Evolutionary conservation across 176 grass and related monocot species (phyloP).

Genomic region (Musa itinerans): DNA sequence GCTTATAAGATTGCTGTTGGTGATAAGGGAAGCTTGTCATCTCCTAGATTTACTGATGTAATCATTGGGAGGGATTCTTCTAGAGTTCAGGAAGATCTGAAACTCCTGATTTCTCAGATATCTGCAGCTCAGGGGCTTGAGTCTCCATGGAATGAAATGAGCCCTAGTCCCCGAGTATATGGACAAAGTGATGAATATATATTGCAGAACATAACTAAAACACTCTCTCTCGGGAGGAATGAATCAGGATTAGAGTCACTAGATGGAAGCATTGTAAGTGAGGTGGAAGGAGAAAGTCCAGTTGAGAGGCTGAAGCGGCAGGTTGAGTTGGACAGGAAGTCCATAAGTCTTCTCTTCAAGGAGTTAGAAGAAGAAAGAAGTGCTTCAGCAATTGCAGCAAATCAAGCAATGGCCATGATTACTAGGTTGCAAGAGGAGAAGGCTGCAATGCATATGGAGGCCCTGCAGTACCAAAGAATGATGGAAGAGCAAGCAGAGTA

Average conservation of each 20-base stretch:
- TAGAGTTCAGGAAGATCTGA: slow-evolving; percentile 64
- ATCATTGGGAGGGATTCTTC: slow-evolving; percentile 58
- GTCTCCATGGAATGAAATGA: slow-evolving; percentile 40
- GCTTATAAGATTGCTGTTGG: slow-evolving; percentile 60
- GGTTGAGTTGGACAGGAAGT: slow-evolving; percentile 50
- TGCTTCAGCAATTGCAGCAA: slow-evolving; percentile 64
- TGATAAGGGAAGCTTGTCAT: slow-evolving; percentile 36
- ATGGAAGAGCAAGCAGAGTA: slow-evolving; percentile 88
- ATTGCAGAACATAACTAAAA: slow-evolving; percentile 68
- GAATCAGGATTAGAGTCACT: slow-evolving; percentile 64
- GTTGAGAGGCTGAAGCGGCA: slow-evolving; percentile 51
- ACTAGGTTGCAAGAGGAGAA: slow-evolving; percentile 92
- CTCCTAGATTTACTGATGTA: slow-evolving; percentile 57
- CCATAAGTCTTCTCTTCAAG: slow-evolving; percentile 62
- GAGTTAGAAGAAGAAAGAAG: slow-evolving; percentile 87
- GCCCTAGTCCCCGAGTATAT: slow-evolving; percentile 56
- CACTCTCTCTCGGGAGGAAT: slow-evolving; percentile 66
- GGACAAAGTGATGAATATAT: slow-evolving; percentile 49
- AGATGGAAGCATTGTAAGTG: slow-evolving; percentile 55
- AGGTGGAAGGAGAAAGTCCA: slow-evolving; percentile 47
- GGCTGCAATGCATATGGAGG: slow-evolving; percentile 66
- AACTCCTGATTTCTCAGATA: slow-evolving; percentile 65
- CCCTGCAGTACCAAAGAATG: slow-evolving; percentile 61
- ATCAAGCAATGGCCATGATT: slow-evolving; percentile 93
- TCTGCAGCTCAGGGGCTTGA: slow-evolving; percentile 55